Percentiles rank a stretch among this genome's conserved stretches.
phyloP scores from a whole-genome alignment of 495 filamentous ascomycete genomes.

The Pseudotulostoma volvatum region DNA sequence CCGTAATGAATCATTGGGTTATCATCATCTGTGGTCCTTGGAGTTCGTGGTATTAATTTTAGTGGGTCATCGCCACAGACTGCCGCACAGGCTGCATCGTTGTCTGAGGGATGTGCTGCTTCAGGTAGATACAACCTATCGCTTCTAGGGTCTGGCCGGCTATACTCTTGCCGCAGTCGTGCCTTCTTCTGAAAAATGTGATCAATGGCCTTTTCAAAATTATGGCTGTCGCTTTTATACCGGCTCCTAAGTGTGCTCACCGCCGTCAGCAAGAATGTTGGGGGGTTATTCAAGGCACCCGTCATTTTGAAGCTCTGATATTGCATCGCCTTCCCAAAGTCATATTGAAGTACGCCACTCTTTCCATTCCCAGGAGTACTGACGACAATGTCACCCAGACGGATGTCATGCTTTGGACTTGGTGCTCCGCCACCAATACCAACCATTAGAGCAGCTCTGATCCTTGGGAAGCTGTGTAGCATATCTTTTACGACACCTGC shows the following conservation, averaged over 20 bases:
- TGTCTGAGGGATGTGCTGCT: neutral
- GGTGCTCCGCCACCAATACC: slow-evolving; percentile 22
- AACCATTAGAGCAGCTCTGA: slow-evolving; percentile 16
- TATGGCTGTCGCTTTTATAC: slow-evolving; percentile 1
- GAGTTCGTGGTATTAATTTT: slow-evolving; percentile 4
- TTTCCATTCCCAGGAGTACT: slow-evolving; percentile 9
- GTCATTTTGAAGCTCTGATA: slow-evolving; percentile 15
- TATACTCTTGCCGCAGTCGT: slow-evolving; percentile 9
- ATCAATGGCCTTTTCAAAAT: slow-evolving; percentile 9
- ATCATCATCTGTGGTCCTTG: slow-evolving; percentile 5
- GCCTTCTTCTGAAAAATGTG: slow-evolving; percentile 6
- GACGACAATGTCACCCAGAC: slow-evolving; percentile 23
- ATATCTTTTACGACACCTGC: slow-evolving; percentile 11
- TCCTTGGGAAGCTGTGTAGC: slow-evolving; percentile 7
- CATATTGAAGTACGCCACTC: slow-evolving; percentile 19
- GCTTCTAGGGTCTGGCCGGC: slow-evolving; percentile 9
- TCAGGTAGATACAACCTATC: slow-evolving; percentile 14
- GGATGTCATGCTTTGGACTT: slow-evolving; percentile 9
- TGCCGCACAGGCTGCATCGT: neutral
- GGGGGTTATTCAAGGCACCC: slow-evolving; percentile 18
- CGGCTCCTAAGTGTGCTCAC: slow-evolving; percentile 8
- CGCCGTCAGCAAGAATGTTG: slow-evolving; percentile 12
- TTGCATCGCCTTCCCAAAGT: slow-evolving; percentile 19
- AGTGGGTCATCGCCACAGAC: neutral
- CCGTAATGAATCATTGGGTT: slow-evolving; percentile 16